Evolutionary conservation across 1,284 basidiomycete species (phyloP).

Genomic region (Cryptococcus hybrid): DNA sequence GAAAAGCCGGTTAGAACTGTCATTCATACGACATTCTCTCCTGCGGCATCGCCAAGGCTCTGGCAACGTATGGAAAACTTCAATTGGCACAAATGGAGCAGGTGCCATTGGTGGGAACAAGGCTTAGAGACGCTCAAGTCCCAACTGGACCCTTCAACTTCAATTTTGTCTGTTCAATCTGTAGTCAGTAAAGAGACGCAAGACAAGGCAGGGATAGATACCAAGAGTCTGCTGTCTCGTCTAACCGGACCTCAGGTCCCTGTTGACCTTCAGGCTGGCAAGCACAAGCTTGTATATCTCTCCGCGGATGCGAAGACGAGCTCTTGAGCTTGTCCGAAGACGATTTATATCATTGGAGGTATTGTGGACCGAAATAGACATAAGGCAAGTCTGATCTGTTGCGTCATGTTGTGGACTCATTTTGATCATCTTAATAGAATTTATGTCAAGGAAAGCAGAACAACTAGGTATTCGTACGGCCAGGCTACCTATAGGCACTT

Average conservation of each 20-base stretch:
- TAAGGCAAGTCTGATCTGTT: slow-evolving; percentile 62
- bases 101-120: slow-evolving; percentile 77
- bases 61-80: slow-evolving; percentile 34
- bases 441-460: slow-evolving; percentile 82
- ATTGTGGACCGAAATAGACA: slow-evolving; percentile 96
- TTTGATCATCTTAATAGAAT: slow-evolving; percentile 56
- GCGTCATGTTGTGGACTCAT: background rate
- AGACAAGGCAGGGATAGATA: background rate
- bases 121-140: slow-evolving; percentile 27
- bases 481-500: slow-evolving; percentile 87
- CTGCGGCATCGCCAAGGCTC: slow-evolving; percentile 34
- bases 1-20: slow-evolving; percentile 66
- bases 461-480: slow-evolving; percentile 75
- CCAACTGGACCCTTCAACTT: slow-evolving; percentile 4
- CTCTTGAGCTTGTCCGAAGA: slow-evolving; percentile 73
- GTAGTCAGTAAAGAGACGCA: background rate
- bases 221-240: slow-evolving; percentile 7
- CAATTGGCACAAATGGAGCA: slow-evolving; percentile 70
- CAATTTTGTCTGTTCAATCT: background rate
- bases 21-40: slow-evolving; percentile 69
- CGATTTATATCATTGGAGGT: slow-evolving; percentile 93
- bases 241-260: slow-evolving; percentile 21
- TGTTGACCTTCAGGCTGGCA: slow-evolving; percentile 22
- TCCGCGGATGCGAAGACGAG: slow-evolving; percentile 91
- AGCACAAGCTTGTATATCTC: slow-evolving; percentile 75